Percentiles rank a stretch among this genome's conserved stretches.
Conservation (phyloP, 129 eudicot genomes). For the Apium graveolens region DNA sequence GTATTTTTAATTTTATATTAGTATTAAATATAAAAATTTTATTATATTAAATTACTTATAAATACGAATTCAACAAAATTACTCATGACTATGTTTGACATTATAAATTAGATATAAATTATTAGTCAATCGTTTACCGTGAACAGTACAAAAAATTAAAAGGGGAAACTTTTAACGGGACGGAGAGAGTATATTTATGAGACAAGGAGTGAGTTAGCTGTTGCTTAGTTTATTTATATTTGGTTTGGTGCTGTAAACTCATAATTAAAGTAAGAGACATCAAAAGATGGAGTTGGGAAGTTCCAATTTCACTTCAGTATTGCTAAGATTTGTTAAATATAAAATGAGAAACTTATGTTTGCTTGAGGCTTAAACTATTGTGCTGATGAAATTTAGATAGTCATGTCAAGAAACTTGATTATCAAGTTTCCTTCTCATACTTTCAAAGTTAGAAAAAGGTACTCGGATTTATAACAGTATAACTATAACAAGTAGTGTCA, state of each 20-base stretch:
- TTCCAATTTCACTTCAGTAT: not conserved
- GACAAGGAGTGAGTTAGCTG: not conserved
- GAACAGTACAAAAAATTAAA: no score
- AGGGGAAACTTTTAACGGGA: no score
- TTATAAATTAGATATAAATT: no score
- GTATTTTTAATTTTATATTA: no score
- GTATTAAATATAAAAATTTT: no score
- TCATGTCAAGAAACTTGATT: not conserved
- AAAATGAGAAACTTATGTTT: not conserved
- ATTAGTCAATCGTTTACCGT: no score
- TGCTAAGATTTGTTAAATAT: not conserved
- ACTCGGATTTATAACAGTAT: not conserved
- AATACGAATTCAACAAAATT: no score
- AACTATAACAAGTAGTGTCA: no score
- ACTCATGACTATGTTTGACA: no score
- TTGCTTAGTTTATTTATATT: not conserved
- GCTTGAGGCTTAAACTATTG: constrained; percentile 3
- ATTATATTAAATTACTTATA: no score
- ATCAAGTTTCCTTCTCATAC: not conserved
- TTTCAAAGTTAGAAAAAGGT: not conserved
- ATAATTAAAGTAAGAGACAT: not conserved
- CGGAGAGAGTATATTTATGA: not conserved
- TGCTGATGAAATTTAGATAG: not conserved
- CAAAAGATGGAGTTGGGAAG: not conserved
- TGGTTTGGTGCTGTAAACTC: constrained; percentile 1